Evolutionary conservation across 495 filamentous ascomycete genomes (phyloP), one percentile per base, ranked within the genome.

Genomic region (Hypoxylon rickii): DNA sequence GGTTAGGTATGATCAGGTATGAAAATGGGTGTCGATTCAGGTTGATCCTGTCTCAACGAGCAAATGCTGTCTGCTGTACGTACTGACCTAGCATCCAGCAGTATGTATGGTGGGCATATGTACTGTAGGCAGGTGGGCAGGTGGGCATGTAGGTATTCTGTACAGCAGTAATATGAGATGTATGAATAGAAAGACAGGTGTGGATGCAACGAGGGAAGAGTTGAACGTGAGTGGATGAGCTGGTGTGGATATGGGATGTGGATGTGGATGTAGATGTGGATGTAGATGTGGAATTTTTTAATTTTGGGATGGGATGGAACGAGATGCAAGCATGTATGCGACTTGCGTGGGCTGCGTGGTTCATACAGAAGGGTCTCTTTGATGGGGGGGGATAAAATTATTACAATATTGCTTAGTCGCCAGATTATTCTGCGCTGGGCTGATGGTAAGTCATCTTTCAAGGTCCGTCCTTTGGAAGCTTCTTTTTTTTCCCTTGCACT

Each of bases 1-100:
- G 39, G 26, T 63, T 22, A 64, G 50, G 49, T 64, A 58, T 43
- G 51, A 55, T 62, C 48, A 54, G 54, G 54, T 64, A 55, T 36
- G 50, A 57, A 55, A 29, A 55, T 32, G 49, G 49, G 47, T 41
- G 46, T 34, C 40, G 17, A 46, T 56, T 24, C 24, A 44, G 52
- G 48, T 49, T 53, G 36, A 53, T 59, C 56, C 48, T 21, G 48
- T 62, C 58, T 51, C 46, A 45, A 40, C 55, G 31, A 42, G 50
- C 24, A 33, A 38, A 58, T 55, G 12, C 42, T 47, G 29, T 17
- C 15, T 24, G 32, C 32, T 29, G 24, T 10, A 29, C 24, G 10
- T 29, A 29, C 24, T 4, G 4, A 29, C 10, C 4, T 29, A 29
- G 24, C 10, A 29, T 4, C 24, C 4, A 7, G n/a, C 12, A 7